These are phyloP conservation scores for Ustilago cynodontis DNA, from an alignment of 1,284 basidiomycete genomes.

Conservation along the genomic window DNA sequence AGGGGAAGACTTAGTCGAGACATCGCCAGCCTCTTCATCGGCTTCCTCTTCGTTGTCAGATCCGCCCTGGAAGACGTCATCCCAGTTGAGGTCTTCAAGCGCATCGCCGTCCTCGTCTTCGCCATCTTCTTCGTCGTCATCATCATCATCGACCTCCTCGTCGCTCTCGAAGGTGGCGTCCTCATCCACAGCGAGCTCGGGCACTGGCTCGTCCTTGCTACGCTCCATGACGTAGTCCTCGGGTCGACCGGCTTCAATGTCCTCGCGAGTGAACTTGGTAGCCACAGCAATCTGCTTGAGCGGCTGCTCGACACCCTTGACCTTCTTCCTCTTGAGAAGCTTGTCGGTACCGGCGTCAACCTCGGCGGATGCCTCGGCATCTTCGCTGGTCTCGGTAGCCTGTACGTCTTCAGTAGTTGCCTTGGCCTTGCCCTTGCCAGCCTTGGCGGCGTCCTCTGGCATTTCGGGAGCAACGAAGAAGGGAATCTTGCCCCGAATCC, in stretches of 20 bases:
- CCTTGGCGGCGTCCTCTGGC: conserved; percentile 39
- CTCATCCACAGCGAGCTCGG: conserved; percentile 50
- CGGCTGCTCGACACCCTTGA: conserved; percentile 75
- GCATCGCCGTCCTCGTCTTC: conserved; percentile 60
- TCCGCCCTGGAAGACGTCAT: conserved; percentile 77
- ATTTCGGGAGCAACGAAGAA: conserved; percentile 81
- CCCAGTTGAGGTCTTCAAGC: conserved; percentile 81
- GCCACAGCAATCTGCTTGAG: conserved; percentile 75
- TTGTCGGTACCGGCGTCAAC: conserved; percentile 35
- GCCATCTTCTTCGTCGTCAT: conserved; percentile 67
- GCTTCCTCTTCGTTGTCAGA: conserved; percentile 60
- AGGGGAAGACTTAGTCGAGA: conserved; percentile 37
- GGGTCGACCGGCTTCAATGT: conserved; percentile 61
- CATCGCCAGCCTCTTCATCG: conserved; percentile 65
- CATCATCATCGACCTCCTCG: conserved; percentile 53
- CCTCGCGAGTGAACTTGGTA: conserved; percentile 73
- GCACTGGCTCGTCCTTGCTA: conserved; percentile 53
- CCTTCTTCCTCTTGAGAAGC: conserved; percentile 68
- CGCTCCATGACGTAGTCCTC: conserved; percentile 69
- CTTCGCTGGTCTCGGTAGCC: conserved; percentile 12
- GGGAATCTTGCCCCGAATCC: conserved; percentile 95
- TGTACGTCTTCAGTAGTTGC: conserved; percentile 33
- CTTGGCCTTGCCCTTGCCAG: conserved; percentile 51
- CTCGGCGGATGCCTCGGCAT: conserved; percentile 20
- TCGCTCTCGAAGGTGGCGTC: conserved; percentile 54